Evolutionary conservation across 2,329 filamentous ascomycete species (phyloP).

Genomic region (Epichloe festucae): DNA sequence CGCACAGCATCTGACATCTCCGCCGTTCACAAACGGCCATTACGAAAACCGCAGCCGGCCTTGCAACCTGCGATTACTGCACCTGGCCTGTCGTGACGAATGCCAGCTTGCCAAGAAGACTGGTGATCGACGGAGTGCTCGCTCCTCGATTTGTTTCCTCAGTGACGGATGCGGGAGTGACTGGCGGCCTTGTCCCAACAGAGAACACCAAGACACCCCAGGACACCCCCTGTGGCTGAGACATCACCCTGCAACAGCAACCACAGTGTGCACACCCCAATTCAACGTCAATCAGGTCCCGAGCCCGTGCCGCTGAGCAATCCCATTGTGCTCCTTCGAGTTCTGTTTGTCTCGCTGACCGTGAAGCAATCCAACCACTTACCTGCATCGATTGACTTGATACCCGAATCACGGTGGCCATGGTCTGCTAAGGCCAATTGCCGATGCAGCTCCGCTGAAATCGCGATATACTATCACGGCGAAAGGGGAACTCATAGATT

Average conservation of each 20-base stretch:
- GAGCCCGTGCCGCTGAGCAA: neutral
- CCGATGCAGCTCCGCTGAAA: neutral
- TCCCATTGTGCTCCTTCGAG: neutral
- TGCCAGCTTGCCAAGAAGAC: neutral
- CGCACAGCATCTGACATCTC: too few species aligned
- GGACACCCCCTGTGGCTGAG: constrained; percentile 12
- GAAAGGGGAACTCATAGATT: neutral
- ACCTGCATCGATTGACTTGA: neutral
- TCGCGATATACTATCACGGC: neutral
- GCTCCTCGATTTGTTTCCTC: constrained; percentile 8
- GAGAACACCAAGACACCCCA: neutral
- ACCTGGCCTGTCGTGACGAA: neutral
- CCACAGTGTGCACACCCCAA: neutral
- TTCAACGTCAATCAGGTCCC: neutral
- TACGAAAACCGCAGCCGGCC: neutral
- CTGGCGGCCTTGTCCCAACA: neutral
- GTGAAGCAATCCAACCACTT: neutral
- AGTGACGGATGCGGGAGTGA: constrained; percentile 11
- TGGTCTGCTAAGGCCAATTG: constrained; percentile 3
- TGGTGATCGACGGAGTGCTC: neutral
- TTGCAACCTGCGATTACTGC: neutral
- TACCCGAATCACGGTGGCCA: neutral
- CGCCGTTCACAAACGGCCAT: neutral
- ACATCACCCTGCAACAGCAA: constrained; percentile 8
- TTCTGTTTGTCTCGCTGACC: neutral